phyloP scores from a whole-genome alignment of 1,139 yeast species.

The Trichomonascaceae sp. region DNA sequence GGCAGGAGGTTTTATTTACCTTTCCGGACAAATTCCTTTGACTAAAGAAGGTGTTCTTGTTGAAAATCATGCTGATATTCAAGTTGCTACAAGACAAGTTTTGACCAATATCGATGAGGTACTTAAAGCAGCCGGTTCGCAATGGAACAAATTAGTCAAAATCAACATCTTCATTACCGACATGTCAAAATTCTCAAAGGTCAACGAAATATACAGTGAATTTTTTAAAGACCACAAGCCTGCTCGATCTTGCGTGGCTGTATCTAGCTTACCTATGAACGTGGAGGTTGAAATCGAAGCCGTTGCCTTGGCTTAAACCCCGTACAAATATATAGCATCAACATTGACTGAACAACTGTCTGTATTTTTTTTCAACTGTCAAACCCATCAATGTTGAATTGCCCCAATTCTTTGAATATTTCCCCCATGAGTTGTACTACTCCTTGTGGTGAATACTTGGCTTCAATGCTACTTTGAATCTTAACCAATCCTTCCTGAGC shows the following conservation, averaged over 20 bases:
- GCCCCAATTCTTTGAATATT: slow-evolving; percentile 44
- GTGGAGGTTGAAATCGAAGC: slow-evolving; percentile 68
- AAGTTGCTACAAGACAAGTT: slow-evolving; percentile 80
- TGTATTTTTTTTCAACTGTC: slow-evolving; percentile 20
- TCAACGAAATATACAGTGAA: slow-evolving; percentile 77
- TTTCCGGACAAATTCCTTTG: slow-evolving; percentile 93
- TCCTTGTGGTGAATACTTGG: slow-evolving; percentile 62
- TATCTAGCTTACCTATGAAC: slow-evolving; percentile 77
- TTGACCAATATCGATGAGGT: slow-evolving; percentile 70
- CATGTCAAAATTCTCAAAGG: slow-evolving; percentile 72
- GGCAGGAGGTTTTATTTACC: slow-evolving; percentile 63
- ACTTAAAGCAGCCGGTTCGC: slow-evolving; percentile 75
- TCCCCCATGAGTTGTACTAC: slow-evolving; percentile 56
- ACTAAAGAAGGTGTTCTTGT: slow-evolving; percentile 71
- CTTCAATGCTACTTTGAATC: slow-evolving; percentile 69
- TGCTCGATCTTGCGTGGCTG: slow-evolving; percentile 95
- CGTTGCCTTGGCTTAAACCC: slow-evolving; percentile 56
- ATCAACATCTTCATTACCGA: slow-evolving; percentile 84
- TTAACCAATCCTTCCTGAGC: slow-evolving; percentile 74
- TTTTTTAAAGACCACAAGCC: slow-evolving; percentile 82
- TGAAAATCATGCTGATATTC: slow-evolving; percentile 55
- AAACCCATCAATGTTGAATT: slow-evolving; percentile 38
- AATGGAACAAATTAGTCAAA: slow-evolving; percentile 76
- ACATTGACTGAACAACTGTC: background rate
- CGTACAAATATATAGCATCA: background rate